Base-by-base conservation (phyloP, 768 basidiomycete species). In the Lanmaoa rubissima region DNA sequence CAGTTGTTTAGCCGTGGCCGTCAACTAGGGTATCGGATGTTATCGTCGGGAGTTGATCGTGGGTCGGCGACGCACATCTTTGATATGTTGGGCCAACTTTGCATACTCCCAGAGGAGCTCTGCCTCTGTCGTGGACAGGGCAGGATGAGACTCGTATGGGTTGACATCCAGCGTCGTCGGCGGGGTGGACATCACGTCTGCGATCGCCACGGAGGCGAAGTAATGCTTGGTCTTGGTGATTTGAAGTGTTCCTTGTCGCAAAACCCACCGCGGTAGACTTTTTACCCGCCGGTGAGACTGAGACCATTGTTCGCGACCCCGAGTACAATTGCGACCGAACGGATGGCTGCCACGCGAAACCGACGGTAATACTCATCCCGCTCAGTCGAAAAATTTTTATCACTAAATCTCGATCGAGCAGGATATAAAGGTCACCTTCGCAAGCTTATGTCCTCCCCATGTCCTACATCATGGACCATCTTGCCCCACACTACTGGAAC, bases 91-190 rank as follows among this genome's bases (percentile, higher is more conserved):
- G 0, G 88, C 85, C 17, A 96, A 79, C 64, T 92, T 92, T 32
- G 92, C 90, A 69, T 96, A 96, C 70, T 97, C 94, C 90, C 92
- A 94, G 38, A 97, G 82, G 0, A 94, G 85, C 38, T 91, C 83
- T 7, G 88, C 82, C 70, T 97, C 90, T 5, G 86, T 73, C 3
- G 79, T 65, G 2, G 87, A 81, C 24, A 95, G 75, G 59, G 78
- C 79, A 0, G 86, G 81, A 65, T 94, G 85, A 1, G 78, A 79
- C 51, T 84, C 82, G 65, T 93, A 93, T 9, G 91, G 91, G 63
- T 92, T 93, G 42, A 53, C n/a, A 4, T 53, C 7, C 1, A 12
- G 28, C 12, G 51, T 49, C 31, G 31, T 24, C 11, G 51, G 12
- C 4, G 32, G 14, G 48, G 8, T 8, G n/a, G 55, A 26, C 55